Evolutionary conservation across 169 alveolate species (phyloP).

Genomic region (Cystoisospora suis): DNA sequence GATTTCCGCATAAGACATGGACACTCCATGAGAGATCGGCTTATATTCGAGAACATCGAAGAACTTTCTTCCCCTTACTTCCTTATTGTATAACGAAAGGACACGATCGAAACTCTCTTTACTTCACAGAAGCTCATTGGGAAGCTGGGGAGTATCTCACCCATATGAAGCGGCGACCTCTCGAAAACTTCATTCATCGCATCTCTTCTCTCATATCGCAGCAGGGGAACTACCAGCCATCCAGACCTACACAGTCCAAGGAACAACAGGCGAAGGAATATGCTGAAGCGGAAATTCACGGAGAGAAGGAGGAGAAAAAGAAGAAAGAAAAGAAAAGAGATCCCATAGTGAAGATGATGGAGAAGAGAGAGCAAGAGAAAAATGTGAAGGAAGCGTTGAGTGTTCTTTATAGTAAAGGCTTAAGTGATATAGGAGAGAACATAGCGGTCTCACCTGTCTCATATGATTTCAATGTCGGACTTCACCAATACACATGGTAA

Average conservation of each 20-base stretch:
- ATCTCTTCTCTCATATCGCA: neutral
- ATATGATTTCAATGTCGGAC: neutral
- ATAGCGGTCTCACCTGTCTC: conserved; percentile 4
- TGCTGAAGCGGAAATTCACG: neutral
- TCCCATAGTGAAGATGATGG: neutral
- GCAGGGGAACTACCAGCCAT: too few relatives aligned
- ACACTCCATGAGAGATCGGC: neutral
- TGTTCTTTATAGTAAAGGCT: conserved; percentile 7
- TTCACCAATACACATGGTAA: neutral
- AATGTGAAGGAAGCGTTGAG: conserved; percentile 1
- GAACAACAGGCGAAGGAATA: too few relatives aligned
- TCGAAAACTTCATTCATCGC: neutral
- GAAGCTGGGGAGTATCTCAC: conserved; percentile 19
- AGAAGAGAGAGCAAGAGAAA: neutral
- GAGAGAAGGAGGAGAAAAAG: neutral
- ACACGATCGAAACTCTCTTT: neutral
- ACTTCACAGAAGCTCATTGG: conserved; percentile 13
- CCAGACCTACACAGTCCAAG: too few relatives aligned
- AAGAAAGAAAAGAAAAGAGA: neutral
- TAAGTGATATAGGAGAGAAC: neutral
- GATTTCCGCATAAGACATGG: neutral
- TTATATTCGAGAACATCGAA: too few relatives aligned
- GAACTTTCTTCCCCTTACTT: too few relatives aligned
- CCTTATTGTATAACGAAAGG: neutral
- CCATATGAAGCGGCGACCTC: neutral